Conservation (phyloP, 2,329 filamentous ascomycete genomes). For the Trichoderma koningii region DNA sequence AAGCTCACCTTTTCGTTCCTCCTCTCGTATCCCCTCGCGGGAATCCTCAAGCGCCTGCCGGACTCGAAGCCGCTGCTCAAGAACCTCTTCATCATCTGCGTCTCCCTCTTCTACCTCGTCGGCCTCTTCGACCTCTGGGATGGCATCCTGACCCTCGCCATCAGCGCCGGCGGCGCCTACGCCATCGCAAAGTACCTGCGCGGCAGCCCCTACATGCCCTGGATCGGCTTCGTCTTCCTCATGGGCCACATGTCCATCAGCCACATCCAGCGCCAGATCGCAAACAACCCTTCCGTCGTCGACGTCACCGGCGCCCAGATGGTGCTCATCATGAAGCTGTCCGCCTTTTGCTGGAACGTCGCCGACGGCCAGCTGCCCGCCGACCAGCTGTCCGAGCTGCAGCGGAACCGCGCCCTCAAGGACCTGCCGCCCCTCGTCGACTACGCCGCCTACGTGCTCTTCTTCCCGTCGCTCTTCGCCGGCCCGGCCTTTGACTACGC, state of each 20-base stretch:
- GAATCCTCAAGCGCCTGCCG: conserved; percentile 83
- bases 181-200: conserved; percentile 79
- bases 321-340: conserved; percentile 97
- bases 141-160: conserved; percentile 75
- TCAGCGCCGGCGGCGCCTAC: conserved; percentile 80
- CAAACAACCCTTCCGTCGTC: conserved; percentile 64
- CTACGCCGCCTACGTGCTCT: conserved; percentile 87
- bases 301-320: conserved; percentile 97
- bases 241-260: conserved; percentile 95
- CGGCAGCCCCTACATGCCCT: conserved; percentile 89
- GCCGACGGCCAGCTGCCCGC: conserved; percentile 84
- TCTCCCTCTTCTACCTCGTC: conserved; percentile 86
- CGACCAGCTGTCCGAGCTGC: conserved; percentile 78
- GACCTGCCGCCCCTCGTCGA: conserved; percentile 76
- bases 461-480: conserved; percentile 88
- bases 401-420: conserved; percentile 77
- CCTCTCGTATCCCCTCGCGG: conserved; percentile 88
- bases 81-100: conserved; percentile 80
- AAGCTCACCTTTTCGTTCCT: conserved; percentile 92
- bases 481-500: conserved; percentile 94
- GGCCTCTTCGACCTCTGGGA: conserved; percentile 92
- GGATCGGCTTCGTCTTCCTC: conserved; percentile 88
- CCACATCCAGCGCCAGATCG: conserved; percentile 79
- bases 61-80: conserved; percentile 82
- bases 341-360: conserved; percentile 96